Conservation (phyloP, 225 moss, liverwort and hornwort genomes). For the Pleurozium schreberi region DNA sequence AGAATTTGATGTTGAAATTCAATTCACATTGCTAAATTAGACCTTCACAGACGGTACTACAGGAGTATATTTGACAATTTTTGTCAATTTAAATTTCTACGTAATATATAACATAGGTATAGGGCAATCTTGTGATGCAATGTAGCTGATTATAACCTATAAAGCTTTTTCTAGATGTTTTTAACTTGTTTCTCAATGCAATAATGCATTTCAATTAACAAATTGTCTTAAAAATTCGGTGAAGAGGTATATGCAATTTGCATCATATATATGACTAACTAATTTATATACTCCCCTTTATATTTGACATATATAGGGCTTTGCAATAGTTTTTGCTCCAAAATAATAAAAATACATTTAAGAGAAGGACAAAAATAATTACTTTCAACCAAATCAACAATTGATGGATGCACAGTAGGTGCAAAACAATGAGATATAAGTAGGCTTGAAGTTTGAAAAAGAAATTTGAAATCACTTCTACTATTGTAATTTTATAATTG, state of each 20-base stretch:
- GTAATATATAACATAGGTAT: background rate
- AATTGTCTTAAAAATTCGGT: background rate
- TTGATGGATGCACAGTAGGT: background rate
- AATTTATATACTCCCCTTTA: background rate
- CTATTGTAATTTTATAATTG: background rate
- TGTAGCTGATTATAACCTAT: too few species aligned
- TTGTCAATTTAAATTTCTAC: background rate
- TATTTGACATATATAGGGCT: too few species aligned
- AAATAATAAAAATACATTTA: background rate
- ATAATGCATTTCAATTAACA: background rate
- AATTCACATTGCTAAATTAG: too few species aligned
- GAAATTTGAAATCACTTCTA: background rate
- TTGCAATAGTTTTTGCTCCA: background rate
- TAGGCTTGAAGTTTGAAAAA: background rate
- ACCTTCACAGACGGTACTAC: too few species aligned
- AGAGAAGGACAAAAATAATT: background rate
- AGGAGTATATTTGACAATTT: fast-evolving
- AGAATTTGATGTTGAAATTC: too few species aligned
- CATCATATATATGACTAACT: too few species aligned
- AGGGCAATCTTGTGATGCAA: background rate
- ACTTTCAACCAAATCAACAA: fast-evolving
- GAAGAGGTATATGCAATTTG: background rate
- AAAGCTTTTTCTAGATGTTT: too few species aligned
- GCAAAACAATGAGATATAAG: background rate
- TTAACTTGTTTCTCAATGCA: background rate